Percentiles rank a stretch among this genome's conserved stretches.
phyloP scores from a whole-genome alignment of 495 filamentous ascomycete genomes.

The Penicillium pulvis region DNA sequence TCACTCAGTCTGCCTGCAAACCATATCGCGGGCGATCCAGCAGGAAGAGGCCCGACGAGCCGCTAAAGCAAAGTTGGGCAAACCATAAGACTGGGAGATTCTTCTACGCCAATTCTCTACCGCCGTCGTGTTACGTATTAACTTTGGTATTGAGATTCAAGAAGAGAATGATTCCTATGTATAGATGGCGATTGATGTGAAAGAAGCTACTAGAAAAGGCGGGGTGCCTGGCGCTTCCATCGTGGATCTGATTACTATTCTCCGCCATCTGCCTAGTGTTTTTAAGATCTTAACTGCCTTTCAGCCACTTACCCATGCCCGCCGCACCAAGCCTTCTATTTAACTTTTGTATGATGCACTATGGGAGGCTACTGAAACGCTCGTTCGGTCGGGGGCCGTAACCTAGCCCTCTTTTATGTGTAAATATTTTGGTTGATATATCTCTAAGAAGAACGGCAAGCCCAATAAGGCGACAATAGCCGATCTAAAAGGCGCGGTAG shows the following conservation, averaged over 20 bases:
- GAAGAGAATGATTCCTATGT: constrained; percentile 45
- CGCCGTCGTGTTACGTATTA: constrained; percentile 41
- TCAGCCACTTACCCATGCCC: constrained; percentile 22
- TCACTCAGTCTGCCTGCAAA: constrained; percentile 20
- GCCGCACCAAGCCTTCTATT: constrained; percentile 16
- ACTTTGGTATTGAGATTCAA: constrained; percentile 46
- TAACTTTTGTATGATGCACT: constrained; percentile 33
- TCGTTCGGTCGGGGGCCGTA: constrained; percentile 37
- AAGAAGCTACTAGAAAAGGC: constrained; percentile 43
- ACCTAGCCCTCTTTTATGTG: constrained; percentile 35
- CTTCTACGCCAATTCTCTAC: constrained; percentile 19
- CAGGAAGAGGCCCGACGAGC: constrained; percentile 20
- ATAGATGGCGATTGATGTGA: constrained; percentile 45
- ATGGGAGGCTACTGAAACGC: constrained; percentile 43
- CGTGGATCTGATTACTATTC: constrained; percentile 45
- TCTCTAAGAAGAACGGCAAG: constrained; percentile 18
- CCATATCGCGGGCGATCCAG: constrained; percentile 19
- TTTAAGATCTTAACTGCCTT: constrained; percentile 26
- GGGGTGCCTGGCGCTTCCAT: constrained; percentile 44
- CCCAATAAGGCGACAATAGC: constrained; percentile 42
- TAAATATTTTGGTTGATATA: constrained; percentile 21
- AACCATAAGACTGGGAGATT: constrained; percentile 19
- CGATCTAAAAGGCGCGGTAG: constrained; percentile 52
- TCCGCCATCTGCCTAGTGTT: constrained; percentile 23
- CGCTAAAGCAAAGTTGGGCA: constrained; percentile 10